Conservation (phyloP, 306 rosid species). For the Castanea sativa region DNA sequence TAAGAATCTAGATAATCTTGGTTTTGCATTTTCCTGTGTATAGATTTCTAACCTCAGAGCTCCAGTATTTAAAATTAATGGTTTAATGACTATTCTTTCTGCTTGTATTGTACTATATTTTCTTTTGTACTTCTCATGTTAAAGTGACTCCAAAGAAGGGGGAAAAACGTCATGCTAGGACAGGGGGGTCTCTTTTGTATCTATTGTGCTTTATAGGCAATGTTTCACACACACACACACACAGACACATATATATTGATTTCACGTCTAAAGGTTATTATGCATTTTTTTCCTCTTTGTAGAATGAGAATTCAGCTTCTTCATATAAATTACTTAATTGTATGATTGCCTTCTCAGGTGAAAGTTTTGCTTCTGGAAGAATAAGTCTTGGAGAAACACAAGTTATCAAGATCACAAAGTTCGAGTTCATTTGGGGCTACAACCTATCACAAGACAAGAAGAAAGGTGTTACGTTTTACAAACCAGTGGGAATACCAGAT, state of each 20-base stretch:
- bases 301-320: neutral
- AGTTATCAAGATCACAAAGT: constrained; percentile 53
- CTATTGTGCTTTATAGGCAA: neutral
- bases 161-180: no score
- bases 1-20: neutral
- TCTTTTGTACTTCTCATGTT: no score
- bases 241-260: neutral
- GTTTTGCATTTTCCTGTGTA: neutral
- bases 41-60: neutral
- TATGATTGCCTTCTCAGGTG: constrained; percentile 44
- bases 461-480: constrained; percentile 56
- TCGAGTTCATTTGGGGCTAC: constrained; percentile 64
- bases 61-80: neutral
- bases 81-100: no score
- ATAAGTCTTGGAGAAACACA: constrained; percentile 72
- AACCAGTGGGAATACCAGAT: constrained; percentile 68
- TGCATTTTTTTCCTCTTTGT: neutral
- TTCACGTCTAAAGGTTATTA: neutral
- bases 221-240: neutral
- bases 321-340: constrained; percentile 1
- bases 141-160: no score
- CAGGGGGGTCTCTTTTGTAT: neutral
- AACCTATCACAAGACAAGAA: constrained; percentile 30
- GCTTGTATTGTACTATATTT: no score
- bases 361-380: constrained; percentile 71